Percentiles rank a stretch among this genome's conserved stretches.
Evolutionary conservation across 1,139 yeast species (phyloP).

Genomic region (Meyerozyma sp.): DNA sequence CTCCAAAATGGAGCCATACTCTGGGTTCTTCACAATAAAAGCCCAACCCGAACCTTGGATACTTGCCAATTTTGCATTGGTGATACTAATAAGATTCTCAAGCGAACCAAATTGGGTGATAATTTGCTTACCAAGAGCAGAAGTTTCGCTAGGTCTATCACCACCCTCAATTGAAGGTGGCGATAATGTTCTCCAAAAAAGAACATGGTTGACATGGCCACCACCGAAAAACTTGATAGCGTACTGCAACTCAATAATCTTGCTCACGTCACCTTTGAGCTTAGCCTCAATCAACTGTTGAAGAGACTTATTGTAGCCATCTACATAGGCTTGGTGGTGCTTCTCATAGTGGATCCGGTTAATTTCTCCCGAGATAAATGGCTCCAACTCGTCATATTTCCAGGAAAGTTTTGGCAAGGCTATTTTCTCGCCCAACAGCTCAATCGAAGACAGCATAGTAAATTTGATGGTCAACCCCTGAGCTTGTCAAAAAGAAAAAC

Average conservation of each 20-base stretch:
- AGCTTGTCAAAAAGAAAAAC: not conserved
- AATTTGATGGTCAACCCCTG: not conserved
- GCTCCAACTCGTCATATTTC: slow-evolving; percentile 87
- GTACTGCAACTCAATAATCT: slow-evolving; percentile 69
- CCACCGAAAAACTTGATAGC: slow-evolving; percentile 93
- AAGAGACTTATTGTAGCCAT: slow-evolving; percentile 76
- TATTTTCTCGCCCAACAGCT: slow-evolving; percentile 34
- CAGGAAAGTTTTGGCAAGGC: slow-evolving; percentile 82
- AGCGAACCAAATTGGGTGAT: slow-evolving; percentile 67
- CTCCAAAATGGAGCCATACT: slow-evolving; percentile 69
- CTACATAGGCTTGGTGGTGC: slow-evolving; percentile 94
- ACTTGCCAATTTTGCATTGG: slow-evolving; percentile 82
- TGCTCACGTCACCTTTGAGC: slow-evolving; percentile 57
- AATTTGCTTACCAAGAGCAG: slow-evolving; percentile 61
- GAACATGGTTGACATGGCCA: slow-evolving; percentile 81
- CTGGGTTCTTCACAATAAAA: slow-evolving; percentile 83
- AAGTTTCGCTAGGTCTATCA: slow-evolving; percentile 57
- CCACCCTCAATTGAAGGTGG: slow-evolving; percentile 85
- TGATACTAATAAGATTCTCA: slow-evolving; percentile 61
- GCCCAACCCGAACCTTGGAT: slow-evolving; percentile 99
- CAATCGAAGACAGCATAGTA: slow-evolving; percentile 4
- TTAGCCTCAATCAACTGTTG: slow-evolving; percentile 76
- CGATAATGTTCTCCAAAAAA: slow-evolving; percentile 90
- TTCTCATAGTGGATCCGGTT: slow-evolving; percentile 87
- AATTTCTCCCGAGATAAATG: slow-evolving; percentile 82